Percentiles rank a stretch among this genome's conserved stretches.
Conservation (phyloP, 2,329 filamentous ascomycete genomes). For the Aspergillus sp. region DNA sequence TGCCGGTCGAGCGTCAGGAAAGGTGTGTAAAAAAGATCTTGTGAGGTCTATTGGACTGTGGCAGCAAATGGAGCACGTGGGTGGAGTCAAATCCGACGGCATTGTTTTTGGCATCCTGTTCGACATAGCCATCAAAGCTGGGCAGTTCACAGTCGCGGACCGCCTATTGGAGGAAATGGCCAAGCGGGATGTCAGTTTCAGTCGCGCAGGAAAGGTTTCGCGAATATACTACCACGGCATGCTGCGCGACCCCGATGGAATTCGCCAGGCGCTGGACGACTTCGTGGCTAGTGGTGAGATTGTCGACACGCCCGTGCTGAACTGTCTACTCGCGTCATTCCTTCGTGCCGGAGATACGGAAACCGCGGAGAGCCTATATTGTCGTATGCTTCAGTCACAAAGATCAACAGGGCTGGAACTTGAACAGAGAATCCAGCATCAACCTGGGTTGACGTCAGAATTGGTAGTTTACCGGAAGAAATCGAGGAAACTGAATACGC, state of each 20-base stretch:
- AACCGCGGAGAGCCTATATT: slow-evolving; percentile 77
- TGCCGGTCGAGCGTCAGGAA: slow-evolving; percentile 68
- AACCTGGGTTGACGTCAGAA: slow-evolving; percentile 32
- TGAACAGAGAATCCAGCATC: slow-evolving; percentile 17
- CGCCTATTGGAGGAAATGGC: slow-evolving; percentile 82
- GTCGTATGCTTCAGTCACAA: slow-evolving; percentile 72
- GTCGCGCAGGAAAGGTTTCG: slow-evolving; percentile 78
- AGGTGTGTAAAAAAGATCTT: slow-evolving; percentile 58
- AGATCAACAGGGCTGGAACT: slow-evolving; percentile 23
- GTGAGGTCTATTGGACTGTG: slow-evolving; percentile 73
- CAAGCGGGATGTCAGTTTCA: slow-evolving; percentile 63
- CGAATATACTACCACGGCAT: slow-evolving; percentile 83
- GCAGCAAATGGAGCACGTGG: slow-evolving; percentile 82
- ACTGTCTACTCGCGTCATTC: slow-evolving; percentile 79
- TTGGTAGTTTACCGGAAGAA: slow-evolving; percentile 34
- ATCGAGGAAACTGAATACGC: slow-evolving; percentile 45
- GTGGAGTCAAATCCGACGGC: slow-evolving; percentile 63
- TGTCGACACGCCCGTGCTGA: slow-evolving; percentile 82
- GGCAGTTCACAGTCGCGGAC: slow-evolving; percentile 80
- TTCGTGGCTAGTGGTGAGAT: slow-evolving; percentile 85
- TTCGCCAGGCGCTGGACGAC: slow-evolving; percentile 74
- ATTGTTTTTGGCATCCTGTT: slow-evolving; percentile 96
- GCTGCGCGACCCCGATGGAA: slow-evolving; percentile 67
- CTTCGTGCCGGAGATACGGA: slow-evolving; percentile 72
- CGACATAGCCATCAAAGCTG: slow-evolving; percentile 79